Evolutionary conservation across 306 rosid species (phyloP).

Genomic region (Malus orientalis): DNA sequence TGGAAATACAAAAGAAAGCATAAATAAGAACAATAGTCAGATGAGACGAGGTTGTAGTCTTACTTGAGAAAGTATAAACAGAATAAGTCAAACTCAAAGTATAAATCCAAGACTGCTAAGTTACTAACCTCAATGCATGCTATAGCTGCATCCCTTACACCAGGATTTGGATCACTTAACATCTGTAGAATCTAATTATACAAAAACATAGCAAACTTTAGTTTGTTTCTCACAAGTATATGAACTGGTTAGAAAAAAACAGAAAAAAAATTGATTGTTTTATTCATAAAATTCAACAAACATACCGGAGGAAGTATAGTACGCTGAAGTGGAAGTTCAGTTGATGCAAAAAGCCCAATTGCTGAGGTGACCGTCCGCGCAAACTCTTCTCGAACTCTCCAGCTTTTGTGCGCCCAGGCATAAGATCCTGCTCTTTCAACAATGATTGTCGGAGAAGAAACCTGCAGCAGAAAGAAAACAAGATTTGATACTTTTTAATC

Average conservation of each 20-base stretch:
- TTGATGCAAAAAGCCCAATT: constrained; percentile 80
- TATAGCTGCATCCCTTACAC: constrained; percentile 90
- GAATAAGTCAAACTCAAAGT: background rate
- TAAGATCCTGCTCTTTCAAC: constrained; percentile 97
- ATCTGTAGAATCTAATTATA: constrained; percentile 75
- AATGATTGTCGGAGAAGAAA: constrained; percentile 93
- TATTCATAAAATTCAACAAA: constrained; percentile 11
- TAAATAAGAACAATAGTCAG: background rate
- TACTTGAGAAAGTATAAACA: background rate
- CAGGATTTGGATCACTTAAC: constrained; percentile 77
- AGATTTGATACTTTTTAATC: background rate
- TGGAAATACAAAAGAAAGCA: constrained; percentile 20
- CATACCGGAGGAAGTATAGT: constrained; percentile 89
- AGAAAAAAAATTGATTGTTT: background rate
- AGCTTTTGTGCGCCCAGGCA: constrained; percentile 92
- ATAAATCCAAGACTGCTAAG: constrained; percentile 14
- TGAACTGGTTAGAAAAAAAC: background rate
- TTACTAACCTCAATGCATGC: constrained; percentile 79
- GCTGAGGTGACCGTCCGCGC: constrained; percentile 93
- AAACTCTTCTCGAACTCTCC: constrained; percentile 98
- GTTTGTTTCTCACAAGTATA: constrained; percentile 1
- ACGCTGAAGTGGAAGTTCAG: constrained; percentile 92
- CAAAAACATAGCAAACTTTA: constrained; percentile 4
- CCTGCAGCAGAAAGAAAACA: constrained; percentile 31
- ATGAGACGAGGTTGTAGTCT: background rate